phyloP scores from a whole-genome alignment of 768 basidiomycete species.

The Kwoniella pini region DNA sequence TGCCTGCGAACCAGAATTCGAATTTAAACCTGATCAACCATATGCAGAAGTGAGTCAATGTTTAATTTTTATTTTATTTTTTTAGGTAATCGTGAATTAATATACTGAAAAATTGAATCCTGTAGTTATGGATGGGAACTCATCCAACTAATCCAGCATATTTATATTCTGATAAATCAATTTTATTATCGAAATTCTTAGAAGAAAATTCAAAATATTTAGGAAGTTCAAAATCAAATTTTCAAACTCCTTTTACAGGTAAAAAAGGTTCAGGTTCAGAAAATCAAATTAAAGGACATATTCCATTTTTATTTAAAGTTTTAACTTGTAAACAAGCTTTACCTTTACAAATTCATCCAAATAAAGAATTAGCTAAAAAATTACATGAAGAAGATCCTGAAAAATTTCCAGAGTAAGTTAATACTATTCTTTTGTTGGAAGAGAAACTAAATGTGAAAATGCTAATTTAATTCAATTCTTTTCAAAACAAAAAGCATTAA shows the following conservation, averaged over 20 bases:
- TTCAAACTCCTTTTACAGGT: conserved; percentile 22
- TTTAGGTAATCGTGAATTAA: too few species aligned
- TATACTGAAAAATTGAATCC: too few species aligned
- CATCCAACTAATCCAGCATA: conserved; percentile 46
- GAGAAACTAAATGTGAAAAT: too few species aligned
- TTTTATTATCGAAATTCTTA: conserved; percentile 15
- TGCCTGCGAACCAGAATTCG: conserved; percentile 27
- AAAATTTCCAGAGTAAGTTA: conserved; percentile 41
- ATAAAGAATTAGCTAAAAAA: conserved; percentile 42
- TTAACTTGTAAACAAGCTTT: conserved; percentile 50
- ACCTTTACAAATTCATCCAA: conserved; percentile 50
- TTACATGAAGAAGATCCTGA: conserved; percentile 44
- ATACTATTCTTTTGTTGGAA: background rate
- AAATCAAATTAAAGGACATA: conserved; percentile 27
- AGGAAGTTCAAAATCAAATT: conserved; percentile 27
- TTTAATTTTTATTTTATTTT: too few species aligned
- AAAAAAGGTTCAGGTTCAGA: conserved; percentile 19
- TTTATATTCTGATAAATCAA: conserved; percentile 14
- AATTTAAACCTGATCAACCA: conserved; percentile 26
- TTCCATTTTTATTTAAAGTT: conserved; percentile 51
- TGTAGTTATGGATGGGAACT: conserved; percentile 48
- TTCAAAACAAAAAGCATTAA: too few species aligned
- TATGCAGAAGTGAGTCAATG: conserved; percentile 48
- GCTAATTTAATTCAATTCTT: too few species aligned
- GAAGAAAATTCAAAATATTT: conserved; percentile 13